A percentile compares a stretch with the other conserved stretches of the same genome.
These are phyloP conservation scores for Cladophialophora immunda DNA, from an alignment of 2,329 filamentous ascomycete genomes.

Conservation along the genomic window DNA sequence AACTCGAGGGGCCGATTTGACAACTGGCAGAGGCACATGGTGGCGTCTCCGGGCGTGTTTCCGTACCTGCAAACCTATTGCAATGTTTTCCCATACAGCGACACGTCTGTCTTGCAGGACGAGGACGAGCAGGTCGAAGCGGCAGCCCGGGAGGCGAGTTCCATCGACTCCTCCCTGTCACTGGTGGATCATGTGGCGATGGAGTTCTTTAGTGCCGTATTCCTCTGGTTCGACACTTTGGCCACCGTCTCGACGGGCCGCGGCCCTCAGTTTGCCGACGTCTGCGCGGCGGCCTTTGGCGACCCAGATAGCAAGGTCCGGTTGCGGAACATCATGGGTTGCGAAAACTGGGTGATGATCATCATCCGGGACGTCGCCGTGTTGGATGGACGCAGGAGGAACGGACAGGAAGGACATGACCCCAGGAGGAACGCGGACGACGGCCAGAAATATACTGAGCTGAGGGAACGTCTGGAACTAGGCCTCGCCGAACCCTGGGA, in stretches of 20 bases:
- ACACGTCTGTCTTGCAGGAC: background rate
- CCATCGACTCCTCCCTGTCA: constrained; percentile 6
- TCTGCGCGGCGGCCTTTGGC: constrained; percentile 1
- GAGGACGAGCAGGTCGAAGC: constrained; percentile 1
- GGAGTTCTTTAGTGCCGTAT: constrained; percentile 17
- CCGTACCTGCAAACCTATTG: constrained; percentile 10
- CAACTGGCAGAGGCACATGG: constrained; percentile 18
- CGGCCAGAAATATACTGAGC: background rate
- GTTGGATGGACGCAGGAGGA: background rate
- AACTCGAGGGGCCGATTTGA: constrained; percentile 12
- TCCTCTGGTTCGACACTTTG: constrained; percentile 19
- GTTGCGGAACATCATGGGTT: constrained; percentile 14
- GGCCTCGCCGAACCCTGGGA: constrained; percentile 6
- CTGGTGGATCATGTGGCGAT: constrained; percentile 12
- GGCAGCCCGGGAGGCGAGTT: background rate
- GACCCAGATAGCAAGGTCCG: constrained; percentile 6
- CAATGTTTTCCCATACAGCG: background rate
- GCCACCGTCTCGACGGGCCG: constrained; percentile 6
- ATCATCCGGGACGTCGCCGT: constrained; percentile 15
- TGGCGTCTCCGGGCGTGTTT: constrained; percentile 11
- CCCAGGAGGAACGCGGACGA: background rate
- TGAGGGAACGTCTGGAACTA: background rate
- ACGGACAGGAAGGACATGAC: background rate
- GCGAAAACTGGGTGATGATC: constrained; percentile 20
- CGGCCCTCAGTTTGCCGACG: constrained; percentile 7